Conservation (phyloP, 2,329 filamentous ascomycete species). For the Trichoderma koningiopsis region DNA sequence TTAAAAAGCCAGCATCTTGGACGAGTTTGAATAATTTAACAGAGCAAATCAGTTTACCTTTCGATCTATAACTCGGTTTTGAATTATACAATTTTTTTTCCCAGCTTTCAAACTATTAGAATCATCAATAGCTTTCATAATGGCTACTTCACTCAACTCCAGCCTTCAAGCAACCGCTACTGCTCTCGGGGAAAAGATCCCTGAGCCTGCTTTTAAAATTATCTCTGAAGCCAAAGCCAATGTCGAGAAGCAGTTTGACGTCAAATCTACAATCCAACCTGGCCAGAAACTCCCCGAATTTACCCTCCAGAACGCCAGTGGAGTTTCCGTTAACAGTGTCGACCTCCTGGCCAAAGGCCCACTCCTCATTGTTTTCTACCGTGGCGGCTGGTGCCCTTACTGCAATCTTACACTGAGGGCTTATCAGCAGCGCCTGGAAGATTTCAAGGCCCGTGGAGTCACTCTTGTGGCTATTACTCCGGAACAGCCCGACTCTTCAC, state of each 20-base stretch:
- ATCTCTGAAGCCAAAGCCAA: neutral
- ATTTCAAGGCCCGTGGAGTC: constrained; percentile 42
- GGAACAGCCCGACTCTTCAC: constrained; percentile 43
- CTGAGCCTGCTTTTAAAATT: neutral
- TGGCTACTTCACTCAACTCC: neutral
- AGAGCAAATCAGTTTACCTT: neutral
- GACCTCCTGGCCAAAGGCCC: constrained; percentile 38
- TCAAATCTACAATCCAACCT: constrained; percentile 35
- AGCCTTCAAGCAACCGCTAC: neutral
- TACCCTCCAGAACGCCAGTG: constrained; percentile 39
- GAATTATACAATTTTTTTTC: neutral
- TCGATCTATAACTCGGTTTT: neutral
- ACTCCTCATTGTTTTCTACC: constrained; percentile 50
- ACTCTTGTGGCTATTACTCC: constrained; percentile 47
- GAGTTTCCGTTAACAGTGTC: constrained; percentile 37
- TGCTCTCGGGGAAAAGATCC: neutral
- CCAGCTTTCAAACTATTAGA: neutral
- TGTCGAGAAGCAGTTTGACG: constrained; percentile 30
- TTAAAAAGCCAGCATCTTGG: neutral
- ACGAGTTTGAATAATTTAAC: neutral
- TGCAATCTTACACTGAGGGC: constrained; percentile 45
- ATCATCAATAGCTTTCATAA: neutral
- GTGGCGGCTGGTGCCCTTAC: constrained; percentile 50
- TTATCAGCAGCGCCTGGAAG: constrained; percentile 41
- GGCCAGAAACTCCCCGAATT: constrained; percentile 42